Evolutionary conservation across 805 yeast genomes (phyloP).

Genomic region (Cyberlindnera bimundalis): DNA sequence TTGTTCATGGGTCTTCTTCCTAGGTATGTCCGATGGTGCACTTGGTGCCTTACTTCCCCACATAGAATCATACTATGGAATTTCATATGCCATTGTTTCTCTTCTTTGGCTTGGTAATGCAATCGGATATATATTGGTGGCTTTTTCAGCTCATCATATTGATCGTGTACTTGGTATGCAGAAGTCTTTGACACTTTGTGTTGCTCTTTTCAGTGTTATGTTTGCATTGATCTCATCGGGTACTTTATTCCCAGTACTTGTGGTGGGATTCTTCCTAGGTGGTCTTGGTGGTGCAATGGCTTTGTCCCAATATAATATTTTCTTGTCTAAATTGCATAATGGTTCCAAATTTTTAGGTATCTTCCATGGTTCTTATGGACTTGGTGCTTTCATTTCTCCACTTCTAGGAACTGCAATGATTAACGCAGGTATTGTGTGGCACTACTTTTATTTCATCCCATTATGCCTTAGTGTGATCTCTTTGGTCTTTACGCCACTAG

Average conservation of each 20-base stretch:
- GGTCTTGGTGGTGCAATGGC: constrained; percentile 53
- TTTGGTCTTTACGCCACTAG: constrained; percentile 31
- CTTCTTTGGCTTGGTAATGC: constrained; percentile 57
- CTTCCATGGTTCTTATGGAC: constrained; percentile 60
- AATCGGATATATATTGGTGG: constrained; percentile 49
- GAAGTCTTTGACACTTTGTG: constrained; percentile 39
- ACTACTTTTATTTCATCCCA: constrained; percentile 50
- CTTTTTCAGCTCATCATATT: constrained; percentile 44
- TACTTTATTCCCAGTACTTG: constrained; percentile 44
- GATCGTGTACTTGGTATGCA: constrained; percentile 39
- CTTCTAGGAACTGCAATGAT: constrained; percentile 54
- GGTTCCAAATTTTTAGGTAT: constrained; percentile 49
- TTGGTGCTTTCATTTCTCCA: constrained; percentile 64
- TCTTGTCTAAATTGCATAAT: constrained; percentile 39
- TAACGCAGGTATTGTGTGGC: constrained; percentile 51
- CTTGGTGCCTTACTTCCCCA: constrained; percentile 59
- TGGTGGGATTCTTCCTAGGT: constrained; percentile 51
- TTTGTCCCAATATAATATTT: constrained; percentile 49
- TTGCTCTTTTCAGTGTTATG: constrained; percentile 36
- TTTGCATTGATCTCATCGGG: constrained; percentile 47
- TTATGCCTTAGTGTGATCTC: constrained; percentile 39
- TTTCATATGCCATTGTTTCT: constrained; percentile 52
- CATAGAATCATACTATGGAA: constrained; percentile 45
- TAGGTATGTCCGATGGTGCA: constrained; percentile 53
- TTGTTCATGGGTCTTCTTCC: constrained; percentile 37